Evolutionary conservation across 768 basidiomycete genomes (phyloP).

Genomic region (Cantharellus anzutake): DNA sequence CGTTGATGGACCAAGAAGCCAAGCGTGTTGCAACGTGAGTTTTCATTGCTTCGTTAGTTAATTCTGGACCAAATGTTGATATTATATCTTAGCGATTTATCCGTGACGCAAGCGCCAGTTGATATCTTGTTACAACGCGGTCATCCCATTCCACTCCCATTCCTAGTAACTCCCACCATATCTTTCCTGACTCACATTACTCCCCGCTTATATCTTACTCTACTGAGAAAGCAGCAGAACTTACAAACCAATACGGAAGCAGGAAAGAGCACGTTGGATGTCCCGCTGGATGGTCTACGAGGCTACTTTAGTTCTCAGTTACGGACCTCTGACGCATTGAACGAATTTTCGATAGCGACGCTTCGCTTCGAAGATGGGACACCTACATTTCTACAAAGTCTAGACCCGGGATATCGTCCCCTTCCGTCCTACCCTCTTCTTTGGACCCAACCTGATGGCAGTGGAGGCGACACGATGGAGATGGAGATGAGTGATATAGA

Average conservation of each 20-base stretch:
- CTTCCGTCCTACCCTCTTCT: neutral
- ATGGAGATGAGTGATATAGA: neutral
- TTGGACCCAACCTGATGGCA: neutral
- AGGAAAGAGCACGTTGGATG: too few species aligned
- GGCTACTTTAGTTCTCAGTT: too few species aligned
- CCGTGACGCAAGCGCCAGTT: conserved; percentile 27
- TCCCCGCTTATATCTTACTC: conserved; percentile 44
- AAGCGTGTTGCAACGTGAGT: conserved; percentile 34
- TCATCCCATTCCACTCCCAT: conserved; percentile 54
- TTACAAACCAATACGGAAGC: too few species aligned
- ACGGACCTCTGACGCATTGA: too few species aligned
- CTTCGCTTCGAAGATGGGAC: neutral
- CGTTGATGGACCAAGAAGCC: conserved; percentile 35
- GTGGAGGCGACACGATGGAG: neutral
- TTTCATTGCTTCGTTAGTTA: conserved; percentile 2
- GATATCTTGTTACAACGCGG: conserved; percentile 52
- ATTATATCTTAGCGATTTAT: conserved; percentile 4
- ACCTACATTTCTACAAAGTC: neutral
- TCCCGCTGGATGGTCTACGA: too few species aligned
- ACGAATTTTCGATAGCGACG: neutral
- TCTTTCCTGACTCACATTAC: conserved; percentile 58
- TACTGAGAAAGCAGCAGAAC: conserved; percentile 12
- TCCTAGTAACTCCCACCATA: conserved; percentile 43
- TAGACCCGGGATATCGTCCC: neutral
- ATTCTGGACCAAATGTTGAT: neutral